phyloP scores from a whole-genome alignment of 2,329 filamentous ascomycete species.

The Metarhizium rileyi region DNA sequence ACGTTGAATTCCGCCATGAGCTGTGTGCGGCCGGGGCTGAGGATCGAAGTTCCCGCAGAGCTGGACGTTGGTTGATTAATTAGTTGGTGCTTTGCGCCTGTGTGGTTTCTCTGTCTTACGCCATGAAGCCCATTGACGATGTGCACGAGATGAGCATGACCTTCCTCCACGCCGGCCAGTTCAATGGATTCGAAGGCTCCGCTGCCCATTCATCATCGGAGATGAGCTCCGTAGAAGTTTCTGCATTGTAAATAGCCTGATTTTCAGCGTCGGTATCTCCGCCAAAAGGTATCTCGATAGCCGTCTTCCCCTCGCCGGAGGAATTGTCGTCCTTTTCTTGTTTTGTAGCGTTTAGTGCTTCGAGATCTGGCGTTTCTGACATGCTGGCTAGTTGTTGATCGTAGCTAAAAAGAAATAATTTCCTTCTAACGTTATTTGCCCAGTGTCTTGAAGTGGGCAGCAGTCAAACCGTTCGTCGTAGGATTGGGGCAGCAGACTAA shows the following conservation, averaged over 20 bases:
- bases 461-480: too few species aligned
- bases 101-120: constrained; percentile 17
- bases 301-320: background rate
- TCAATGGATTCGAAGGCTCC: constrained; percentile 32
- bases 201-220: constrained; percentile 8
- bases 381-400: too few species aligned
- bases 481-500: too few species aligned
- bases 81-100: background rate
- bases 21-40: constrained; percentile 35
- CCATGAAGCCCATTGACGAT: constrained; percentile 29
- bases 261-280: background rate
- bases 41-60: constrained; percentile 43
- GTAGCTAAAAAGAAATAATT: too few species aligned
- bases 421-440: too few species aligned
- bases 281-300: background rate
- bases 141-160: constrained; percentile 27
- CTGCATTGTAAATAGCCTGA: background rate
- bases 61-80: constrained; percentile 20
- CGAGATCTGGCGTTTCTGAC: too few species aligned
- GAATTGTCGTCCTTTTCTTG: background rate
- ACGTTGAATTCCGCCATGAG: constrained; percentile 45
- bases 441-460: too few species aligned
- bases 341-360: background rate
- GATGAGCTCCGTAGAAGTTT: background rate
- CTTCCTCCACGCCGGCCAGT: constrained; percentile 37